A percentile compares a stretch with the other conserved stretches of the same genome.
These are phyloP conservation scores for Acanthamoeba healyi DNA, from an alignment of 208 protist genomes.

Conservation along the genomic window DNA sequence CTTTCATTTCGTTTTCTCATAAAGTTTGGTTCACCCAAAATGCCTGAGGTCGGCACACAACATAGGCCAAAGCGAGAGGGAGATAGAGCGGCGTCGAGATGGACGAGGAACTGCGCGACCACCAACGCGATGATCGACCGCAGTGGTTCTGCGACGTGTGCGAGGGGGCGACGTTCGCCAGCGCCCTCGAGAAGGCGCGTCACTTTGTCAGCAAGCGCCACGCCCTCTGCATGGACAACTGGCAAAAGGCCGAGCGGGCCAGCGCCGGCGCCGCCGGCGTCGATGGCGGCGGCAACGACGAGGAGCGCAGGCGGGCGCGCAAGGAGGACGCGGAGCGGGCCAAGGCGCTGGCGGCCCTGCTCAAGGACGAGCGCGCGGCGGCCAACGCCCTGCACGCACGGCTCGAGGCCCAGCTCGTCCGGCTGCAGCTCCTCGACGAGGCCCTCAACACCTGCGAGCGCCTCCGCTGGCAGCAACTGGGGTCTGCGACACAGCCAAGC, in stretches of 20 bases:
- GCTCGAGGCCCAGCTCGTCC: constrained; percentile 26
- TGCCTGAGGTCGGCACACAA: no score
- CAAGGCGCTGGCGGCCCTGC: background rate
- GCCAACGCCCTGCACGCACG: background rate
- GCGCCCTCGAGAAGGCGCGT: constrained; percentile 24
- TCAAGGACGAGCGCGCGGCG: background rate
- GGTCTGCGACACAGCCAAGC: background rate
- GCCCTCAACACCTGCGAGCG: background rate
- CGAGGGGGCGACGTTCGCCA: background rate
- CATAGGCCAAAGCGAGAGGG: no score
- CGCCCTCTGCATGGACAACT: constrained; percentile 3
- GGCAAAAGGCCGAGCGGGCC: constrained; percentile 14
- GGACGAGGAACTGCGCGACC: background rate
- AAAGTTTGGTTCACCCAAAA: no score
- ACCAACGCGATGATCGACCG: no score
- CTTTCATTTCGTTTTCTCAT: no score
- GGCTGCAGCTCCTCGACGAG: constrained; percentile 63
- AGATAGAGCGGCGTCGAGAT: no score
- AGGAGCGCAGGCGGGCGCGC: background rate
- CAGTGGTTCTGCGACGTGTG: constrained; percentile 55
- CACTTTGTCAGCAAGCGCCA: constrained; percentile 72
- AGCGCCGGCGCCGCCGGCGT: background rate
- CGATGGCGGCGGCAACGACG: background rate
- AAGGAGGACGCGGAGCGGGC: background rate
- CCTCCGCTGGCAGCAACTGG: background rate